These are phyloP conservation scores for Castanospermum australe DNA, from an alignment of 306 rosid genomes.

Conservation along the genomic window DNA sequence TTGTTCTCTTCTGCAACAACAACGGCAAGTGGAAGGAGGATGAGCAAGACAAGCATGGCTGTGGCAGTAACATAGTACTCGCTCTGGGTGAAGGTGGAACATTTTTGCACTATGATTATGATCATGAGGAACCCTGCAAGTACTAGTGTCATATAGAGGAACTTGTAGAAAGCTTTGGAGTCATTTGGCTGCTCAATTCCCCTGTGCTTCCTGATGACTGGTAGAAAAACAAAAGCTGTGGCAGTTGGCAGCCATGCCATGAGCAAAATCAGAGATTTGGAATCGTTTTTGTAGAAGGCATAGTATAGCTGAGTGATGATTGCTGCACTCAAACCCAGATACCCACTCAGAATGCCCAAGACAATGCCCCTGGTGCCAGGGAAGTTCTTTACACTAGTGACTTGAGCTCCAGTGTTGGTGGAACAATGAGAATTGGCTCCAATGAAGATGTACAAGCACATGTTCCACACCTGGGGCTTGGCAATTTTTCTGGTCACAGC, in stretches of 20 bases:
- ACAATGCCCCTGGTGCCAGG: conserved; percentile 45
- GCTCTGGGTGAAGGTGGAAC: conserved; percentile 25
- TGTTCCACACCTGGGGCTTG: conserved; percentile 30
- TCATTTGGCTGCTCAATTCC: conserved; percentile 39
- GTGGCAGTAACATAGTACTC: conserved; percentile 41
- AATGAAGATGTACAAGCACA: conserved; percentile 37
- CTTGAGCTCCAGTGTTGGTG: conserved; percentile 40
- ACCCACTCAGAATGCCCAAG: conserved; percentile 36
- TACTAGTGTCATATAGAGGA: conserved; percentile 51
- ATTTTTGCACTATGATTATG: conserved; percentile 47
- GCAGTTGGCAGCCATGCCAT: conserved; percentile 76
- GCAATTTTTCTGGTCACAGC: conserved; percentile 40
- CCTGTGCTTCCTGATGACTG: conserved; percentile 38
- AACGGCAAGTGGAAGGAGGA: conserved; percentile 50
- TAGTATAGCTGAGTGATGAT: conserved; percentile 44
- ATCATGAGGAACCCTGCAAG: conserved; percentile 59
- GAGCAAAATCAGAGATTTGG: conserved; percentile 51
- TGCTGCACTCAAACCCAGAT: conserved; percentile 38
- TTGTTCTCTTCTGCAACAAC: conserved; percentile 47
- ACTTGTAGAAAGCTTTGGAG: conserved; percentile 51
- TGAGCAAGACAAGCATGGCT: conserved; percentile 42
- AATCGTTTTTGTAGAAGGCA: conserved; percentile 53
- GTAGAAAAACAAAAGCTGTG: conserved; percentile 41
- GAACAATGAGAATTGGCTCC: conserved; percentile 48
- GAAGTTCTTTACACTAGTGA: conserved; percentile 45